Base-by-base conservation (phyloP, 1,284 basidiomycete species). In the Malassezia brasiliensis region DNA sequence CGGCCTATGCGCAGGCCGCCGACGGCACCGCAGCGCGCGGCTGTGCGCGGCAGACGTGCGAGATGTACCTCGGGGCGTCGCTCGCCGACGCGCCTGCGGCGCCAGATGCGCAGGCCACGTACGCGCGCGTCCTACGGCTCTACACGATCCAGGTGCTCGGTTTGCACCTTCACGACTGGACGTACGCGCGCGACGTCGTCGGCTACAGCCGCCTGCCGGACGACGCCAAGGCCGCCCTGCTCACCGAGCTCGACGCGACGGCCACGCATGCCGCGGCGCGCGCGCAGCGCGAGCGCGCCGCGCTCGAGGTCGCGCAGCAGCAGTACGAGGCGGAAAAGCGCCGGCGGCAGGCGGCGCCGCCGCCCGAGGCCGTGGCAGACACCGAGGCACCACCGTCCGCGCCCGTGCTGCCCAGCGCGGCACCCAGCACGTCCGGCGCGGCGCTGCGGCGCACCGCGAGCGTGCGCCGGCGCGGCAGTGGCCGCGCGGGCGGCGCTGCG, bases 101-200 rank as follows among this genome's bases (percentile, higher is more conserved):
- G 30, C n/a, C 7, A 2, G 14, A 28, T 7, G 25, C 19, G 3
- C 25, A 38, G 22, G 54, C 56, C 6, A 60, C 63, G 7, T 69
- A 69, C 48, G 56, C 63, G 25, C 62, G 60, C 44, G 59, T 67
- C 22, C 51, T 69, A 2, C 64, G 55, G 0, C 53, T 69, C 7
- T 69, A 69, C 49, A 53, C 63, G 28, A 35, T 69, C 15, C 64
- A 69, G 25, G 59, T 69, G 11, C 54, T 69, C 1, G 67, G 62
- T 11, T 45, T 57, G 17, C 55, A 62, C 8, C 42, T 59, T 7
- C 60, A 51, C 42, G 65, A 69, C n/a, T 69, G 67, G 67, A 62
- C 67, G 32, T 66, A 67, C 28, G 67, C 67, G 2, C 55, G 57
- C 5, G 61, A 65, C 19, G 63, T 67, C 37, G 60, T 67, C 3